Conservation (phyloP, 1,139 yeast species). For the Candida sp. region DNA sequence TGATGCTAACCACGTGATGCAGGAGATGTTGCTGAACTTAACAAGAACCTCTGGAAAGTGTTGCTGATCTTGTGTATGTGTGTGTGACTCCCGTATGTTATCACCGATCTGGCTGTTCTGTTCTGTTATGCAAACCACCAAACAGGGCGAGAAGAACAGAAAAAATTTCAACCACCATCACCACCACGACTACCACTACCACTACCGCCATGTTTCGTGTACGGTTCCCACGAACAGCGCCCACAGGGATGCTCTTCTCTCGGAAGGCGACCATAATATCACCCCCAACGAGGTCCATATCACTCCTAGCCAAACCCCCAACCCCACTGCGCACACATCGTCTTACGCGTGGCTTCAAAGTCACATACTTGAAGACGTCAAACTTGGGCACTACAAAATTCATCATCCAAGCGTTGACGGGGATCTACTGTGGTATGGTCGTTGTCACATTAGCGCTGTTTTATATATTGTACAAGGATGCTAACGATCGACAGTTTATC, state of each 20-base stretch:
- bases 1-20: too few relatives aligned
- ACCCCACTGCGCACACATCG: background rate
- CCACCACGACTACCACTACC: too few relatives aligned
- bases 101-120: too few relatives aligned
- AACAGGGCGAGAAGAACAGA: too few relatives aligned
- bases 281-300: background rate
- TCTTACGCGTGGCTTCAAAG: background rate
- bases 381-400: constrained; percentile 30
- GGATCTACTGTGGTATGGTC: constrained; percentile 49
- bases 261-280: background rate
- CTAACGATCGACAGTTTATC: constrained; percentile 41
- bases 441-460: constrained; percentile 43
- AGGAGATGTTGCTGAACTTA: too few relatives aligned
- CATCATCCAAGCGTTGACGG: constrained; percentile 41
- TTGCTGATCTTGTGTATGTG: background rate
- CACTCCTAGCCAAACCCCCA: background rate
- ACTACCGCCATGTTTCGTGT: background rate
- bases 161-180: background rate
- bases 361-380: constrained; percentile 1
- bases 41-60: too few relatives aligned
- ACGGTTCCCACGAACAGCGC: background rate
- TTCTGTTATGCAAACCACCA: too few relatives aligned
- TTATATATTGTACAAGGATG: constrained; percentile 45
- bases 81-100: too few relatives aligned
- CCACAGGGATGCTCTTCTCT: background rate